A percentile compares a stretch with the other conserved stretches of the same genome.
These are phyloP conservation scores for Monosporozyma aquatica DNA, from an alignment of 805 yeast genomes.

Conservation along the genomic window DNA sequence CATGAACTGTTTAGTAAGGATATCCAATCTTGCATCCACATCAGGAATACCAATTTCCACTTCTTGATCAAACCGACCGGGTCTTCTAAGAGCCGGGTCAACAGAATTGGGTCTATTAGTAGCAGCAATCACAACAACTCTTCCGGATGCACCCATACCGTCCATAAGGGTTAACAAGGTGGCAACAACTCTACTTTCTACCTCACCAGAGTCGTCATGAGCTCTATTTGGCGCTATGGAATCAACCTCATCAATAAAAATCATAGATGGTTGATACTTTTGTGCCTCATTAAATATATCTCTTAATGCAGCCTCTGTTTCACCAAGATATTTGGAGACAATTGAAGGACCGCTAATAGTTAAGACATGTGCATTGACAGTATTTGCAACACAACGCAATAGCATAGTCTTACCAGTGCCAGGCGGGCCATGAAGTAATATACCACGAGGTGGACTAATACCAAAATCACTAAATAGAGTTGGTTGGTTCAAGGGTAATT, in stretches of 20 bases:
- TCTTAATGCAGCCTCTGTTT: slow-evolving; percentile 80
- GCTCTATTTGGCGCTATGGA: slow-evolving; percentile 80
- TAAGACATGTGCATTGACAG: slow-evolving; percentile 71
- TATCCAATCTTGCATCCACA: slow-evolving; percentile 64
- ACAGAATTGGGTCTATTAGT: slow-evolving; percentile 63
- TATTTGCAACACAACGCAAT: slow-evolving; percentile 71
- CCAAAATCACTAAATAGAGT: slow-evolving; percentile 71
- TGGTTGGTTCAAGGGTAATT: slow-evolving; percentile 74
- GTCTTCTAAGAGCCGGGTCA: slow-evolving; percentile 69
- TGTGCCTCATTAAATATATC: slow-evolving; percentile 78
- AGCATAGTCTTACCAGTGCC: slow-evolving; percentile 96
- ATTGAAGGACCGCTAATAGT: slow-evolving; percentile 86
- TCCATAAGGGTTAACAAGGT: slow-evolving; percentile 78
- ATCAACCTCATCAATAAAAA: slow-evolving; percentile 89
- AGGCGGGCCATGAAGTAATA: slow-evolving; percentile 91
- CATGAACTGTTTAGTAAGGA: slow-evolving; percentile 52
- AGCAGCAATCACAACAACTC: slow-evolving; percentile 63
- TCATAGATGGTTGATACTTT: slow-evolving; percentile 75
- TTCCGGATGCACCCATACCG: slow-evolving; percentile 56
- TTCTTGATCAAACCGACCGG: slow-evolving; percentile 85
- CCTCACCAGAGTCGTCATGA: slow-evolving; percentile 81
- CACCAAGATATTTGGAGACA: slow-evolving; percentile 88
- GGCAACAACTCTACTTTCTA: slow-evolving; percentile 84
- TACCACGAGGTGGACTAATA: slow-evolving; percentile 88
- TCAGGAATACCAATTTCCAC: slow-evolving; percentile 91